These are phyloP conservation scores for Hymenoscyphus albidus DNA, from an alignment of 2,329 filamentous ascomycete species.

Conservation along the genomic window DNA sequence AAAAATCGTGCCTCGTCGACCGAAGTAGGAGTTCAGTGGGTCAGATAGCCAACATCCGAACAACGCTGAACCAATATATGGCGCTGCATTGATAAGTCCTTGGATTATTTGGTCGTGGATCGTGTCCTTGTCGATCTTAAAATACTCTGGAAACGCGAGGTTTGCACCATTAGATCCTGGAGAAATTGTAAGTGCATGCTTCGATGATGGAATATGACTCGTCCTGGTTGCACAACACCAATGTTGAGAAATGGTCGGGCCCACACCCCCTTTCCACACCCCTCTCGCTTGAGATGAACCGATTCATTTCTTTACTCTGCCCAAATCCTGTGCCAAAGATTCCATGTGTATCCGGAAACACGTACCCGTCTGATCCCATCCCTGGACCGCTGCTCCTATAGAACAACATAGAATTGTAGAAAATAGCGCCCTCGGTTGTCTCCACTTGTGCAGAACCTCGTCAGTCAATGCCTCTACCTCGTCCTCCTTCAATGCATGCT, in stretches of 20 bases:
- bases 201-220: not conserved
- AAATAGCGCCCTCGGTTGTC: slow-evolving; percentile 58
- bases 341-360: not conserved
- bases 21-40: slow-evolving; percentile 62
- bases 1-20: slow-evolving; percentile 68
- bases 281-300: too few species aligned
- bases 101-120: slow-evolving; percentile 35
- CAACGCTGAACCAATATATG: slow-evolving; percentile 49
- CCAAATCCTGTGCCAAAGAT: not conserved
- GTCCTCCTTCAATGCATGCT: slow-evolving; percentile 53
- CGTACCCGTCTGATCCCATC: slow-evolving; percentile 29
- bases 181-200: not conserved
- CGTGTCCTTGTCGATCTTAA: slow-evolving; percentile 43
- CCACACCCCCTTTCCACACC: too few species aligned
- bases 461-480: slow-evolving; percentile 58
- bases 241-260: too few species aligned
- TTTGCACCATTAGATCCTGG: slow-evolving; percentile 48
- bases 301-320: too few species aligned
- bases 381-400: slow-evolving; percentile 62
- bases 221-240: too few species aligned
- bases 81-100: slow-evolving; percentile 61
- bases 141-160: slow-evolving; percentile 42
- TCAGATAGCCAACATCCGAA: slow-evolving; percentile 64
- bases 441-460: slow-evolving; percentile 66
- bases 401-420: slow-evolving; percentile 65